phyloP scores from a whole-genome alignment of 371 early-diverging fungal species.

The Mucor irregularis region DNA sequence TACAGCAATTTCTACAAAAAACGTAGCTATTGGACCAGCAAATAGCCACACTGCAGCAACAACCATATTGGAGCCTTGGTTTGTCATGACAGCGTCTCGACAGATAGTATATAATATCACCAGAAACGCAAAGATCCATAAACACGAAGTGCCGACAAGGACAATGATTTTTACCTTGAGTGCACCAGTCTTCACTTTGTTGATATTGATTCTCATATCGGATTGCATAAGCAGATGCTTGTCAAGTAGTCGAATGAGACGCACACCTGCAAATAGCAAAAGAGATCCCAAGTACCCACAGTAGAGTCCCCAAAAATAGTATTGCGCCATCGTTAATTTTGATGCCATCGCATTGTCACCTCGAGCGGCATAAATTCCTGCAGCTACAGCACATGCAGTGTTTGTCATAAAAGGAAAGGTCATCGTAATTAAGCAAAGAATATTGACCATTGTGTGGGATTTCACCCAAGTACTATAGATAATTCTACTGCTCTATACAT shows the following conservation, averaged over 20 bases:
- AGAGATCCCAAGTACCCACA: slow-evolving; percentile 13
- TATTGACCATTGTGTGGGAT: slow-evolving; percentile 8
- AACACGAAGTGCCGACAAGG: slow-evolving; percentile 16
- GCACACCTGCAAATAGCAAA: slow-evolving; percentile 28
- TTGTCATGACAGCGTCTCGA: slow-evolving; percentile 16
- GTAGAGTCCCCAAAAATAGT: slow-evolving; percentile 8
- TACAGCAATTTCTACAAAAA: slow-evolving; percentile 29
- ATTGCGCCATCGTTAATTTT: not conserved
- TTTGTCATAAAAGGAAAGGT: slow-evolving; percentile 8
- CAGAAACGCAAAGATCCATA: slow-evolving; percentile 27
- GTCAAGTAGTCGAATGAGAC: slow-evolving; percentile 21
- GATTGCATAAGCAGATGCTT: slow-evolving; percentile 25
- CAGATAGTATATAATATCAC: slow-evolving; percentile 25
- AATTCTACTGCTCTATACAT: slow-evolving; percentile 4
- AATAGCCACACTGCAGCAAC: slow-evolving; percentile 29
- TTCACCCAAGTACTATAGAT: slow-evolving; percentile 13
- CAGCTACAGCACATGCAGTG: not conserved
- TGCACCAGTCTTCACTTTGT: slow-evolving; percentile 30
- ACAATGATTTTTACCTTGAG: slow-evolving; percentile 29
- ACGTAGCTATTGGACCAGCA: slow-evolving; percentile 27
- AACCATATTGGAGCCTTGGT: slow-evolving; percentile 15
- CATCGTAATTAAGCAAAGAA: slow-evolving; percentile 3
- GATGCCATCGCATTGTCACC: not conserved
- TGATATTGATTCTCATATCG: slow-evolving; percentile 18
- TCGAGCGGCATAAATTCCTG: not conserved